Base-by-base conservation (phyloP, 768 basidiomycete species). In the Trametes coccinea region DNA sequence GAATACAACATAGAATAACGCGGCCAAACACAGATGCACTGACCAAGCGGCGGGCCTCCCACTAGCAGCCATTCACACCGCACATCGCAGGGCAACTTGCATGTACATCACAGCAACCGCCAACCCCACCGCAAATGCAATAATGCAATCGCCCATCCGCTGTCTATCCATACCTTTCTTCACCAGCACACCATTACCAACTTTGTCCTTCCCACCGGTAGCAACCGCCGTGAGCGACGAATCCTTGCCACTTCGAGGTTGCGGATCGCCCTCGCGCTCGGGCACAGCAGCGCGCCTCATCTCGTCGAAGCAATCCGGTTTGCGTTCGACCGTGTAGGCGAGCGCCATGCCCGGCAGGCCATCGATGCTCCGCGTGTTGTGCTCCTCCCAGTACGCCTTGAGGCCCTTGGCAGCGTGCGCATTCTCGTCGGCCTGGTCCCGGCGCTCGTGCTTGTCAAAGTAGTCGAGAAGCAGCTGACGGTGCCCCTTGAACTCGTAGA, bases 401-500 rank as follows among this genome's bases (percentile, higher is more conserved):
- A 88, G 76, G 2, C 84, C 86, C 3, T 78, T 75, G 3, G 76
- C 69, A 41, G 73, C 30, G 57, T 40, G 56, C 55, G 46, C 49
- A 49, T 27, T 44, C 22, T 56, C 66, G 27, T 62, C 71, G 44
- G 60, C 66, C 37, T 73, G 72, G 63, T 86, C 84, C 2, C 67
- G 62, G 0, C 54, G 53, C 69, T 88, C 86, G 55, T 79, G 76
- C 60, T 71, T 73, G 8, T 72, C 74, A 30, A 77, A 78, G 71
- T 72, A 82, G 31, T 80, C 76, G 44, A 81, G 74, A 14, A 86
- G 81, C 8, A 77, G 77, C 2, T 77, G 80, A 29, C 88, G 84
- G 57, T 87, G 83, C 3, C 76, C 74, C 43, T 81, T 72, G 73
- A 82, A 89, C 45, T 78, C 75, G 69, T 82, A 88, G 66, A 79